These are phyloP conservation scores for Leccinellum rugosiceps DNA, from an alignment of 768 basidiomycete genomes.

Conservation along the genomic window DNA sequence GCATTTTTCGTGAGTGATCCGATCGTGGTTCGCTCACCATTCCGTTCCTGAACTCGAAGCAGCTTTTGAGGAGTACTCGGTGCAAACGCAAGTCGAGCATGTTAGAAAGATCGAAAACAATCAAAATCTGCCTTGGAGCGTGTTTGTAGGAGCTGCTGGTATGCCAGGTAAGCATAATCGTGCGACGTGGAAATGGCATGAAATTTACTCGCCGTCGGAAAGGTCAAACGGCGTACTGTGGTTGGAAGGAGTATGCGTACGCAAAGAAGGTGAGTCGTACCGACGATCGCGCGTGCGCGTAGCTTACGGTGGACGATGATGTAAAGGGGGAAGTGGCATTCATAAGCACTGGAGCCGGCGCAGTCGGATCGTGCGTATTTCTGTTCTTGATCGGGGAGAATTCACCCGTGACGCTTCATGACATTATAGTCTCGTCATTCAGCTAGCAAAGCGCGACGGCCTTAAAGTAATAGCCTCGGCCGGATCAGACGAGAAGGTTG, in stretches of 20 bases:
- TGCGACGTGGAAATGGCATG: slow-evolving; percentile 1
- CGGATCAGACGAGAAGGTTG: slow-evolving; percentile 69
- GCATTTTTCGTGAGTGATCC: slow-evolving; percentile 29
- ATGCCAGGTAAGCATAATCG: slow-evolving; percentile 21
- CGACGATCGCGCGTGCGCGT: no score
- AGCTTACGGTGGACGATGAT: background rate
- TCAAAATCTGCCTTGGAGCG: slow-evolving; percentile 29
- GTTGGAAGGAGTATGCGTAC: slow-evolving; percentile 17
- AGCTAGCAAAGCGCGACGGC: slow-evolving; percentile 48
- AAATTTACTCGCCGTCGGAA: background rate
- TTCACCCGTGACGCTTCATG: slow-evolving; percentile 3
- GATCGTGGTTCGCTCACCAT: slow-evolving; percentile 36
- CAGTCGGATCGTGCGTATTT: slow-evolving; percentile 57
- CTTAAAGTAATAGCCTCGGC: slow-evolving; percentile 69
- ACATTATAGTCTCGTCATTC: slow-evolving; percentile 40
- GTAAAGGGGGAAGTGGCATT: slow-evolving; percentile 47
- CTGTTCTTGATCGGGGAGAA: background rate
- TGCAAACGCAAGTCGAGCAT: background rate
- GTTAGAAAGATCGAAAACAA: slow-evolving; percentile 24
- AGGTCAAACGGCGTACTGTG: slow-evolving; percentile 28
- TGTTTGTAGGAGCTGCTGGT: slow-evolving; percentile 31
- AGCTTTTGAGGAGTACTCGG: slow-evolving; percentile 20
- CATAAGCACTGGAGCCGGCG: slow-evolving; percentile 39
- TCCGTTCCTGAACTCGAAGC: slow-evolving; percentile 39
- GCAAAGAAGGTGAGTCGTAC: slow-evolving; percentile 22